Percentiles rank a stretch among this genome's conserved stretches.
phyloP scores from a whole-genome alignment of 2,329 filamentous ascomycete genomes.

The Pseudogymnoascus sp. region DNA sequence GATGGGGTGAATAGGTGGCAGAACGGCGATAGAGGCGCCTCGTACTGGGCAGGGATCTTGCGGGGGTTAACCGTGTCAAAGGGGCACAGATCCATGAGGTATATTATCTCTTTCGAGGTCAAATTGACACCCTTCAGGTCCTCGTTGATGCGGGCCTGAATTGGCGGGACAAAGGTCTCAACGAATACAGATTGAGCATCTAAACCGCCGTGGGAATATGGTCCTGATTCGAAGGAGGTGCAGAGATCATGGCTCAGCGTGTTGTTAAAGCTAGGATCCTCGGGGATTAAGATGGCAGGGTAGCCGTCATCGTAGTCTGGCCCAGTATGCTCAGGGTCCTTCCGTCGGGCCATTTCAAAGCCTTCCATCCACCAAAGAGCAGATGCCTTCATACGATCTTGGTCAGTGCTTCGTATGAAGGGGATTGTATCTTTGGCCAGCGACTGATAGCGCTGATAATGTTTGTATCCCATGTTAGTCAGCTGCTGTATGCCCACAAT shows the following conservation, averaged over 20 bases:
- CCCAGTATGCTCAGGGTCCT: constrained; percentile 31
- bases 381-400: constrained; percentile 64
- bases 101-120: constrained; percentile 51
- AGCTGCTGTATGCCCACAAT: constrained; percentile 60
- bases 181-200: constrained; percentile 50
- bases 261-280: constrained; percentile 63
- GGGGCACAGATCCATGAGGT: constrained; percentile 82
- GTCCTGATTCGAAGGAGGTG: constrained; percentile 56
- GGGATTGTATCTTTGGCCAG: constrained; percentile 52
- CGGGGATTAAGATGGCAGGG: constrained; percentile 59
- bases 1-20: constrained; percentile 63
- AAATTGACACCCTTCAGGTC: constrained; percentile 62
- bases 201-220: constrained; percentile 38
- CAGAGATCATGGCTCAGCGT: constrained; percentile 71
- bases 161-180: constrained; percentile 54
- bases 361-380: constrained; percentile 69
- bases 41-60: constrained; percentile 50
- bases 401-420: constrained; percentile 64
- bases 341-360: constrained; percentile 45
- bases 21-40: constrained; percentile 56
- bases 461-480: constrained; percentile 66
- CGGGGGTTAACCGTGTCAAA: constrained; percentile 67
- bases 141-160: constrained; percentile 60
- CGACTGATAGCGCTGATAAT: constrained; percentile 62
- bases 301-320: constrained; percentile 39